A percentile compares a stretch with the other conserved stretches of the same genome.
Conservation (phyloP, 345 rosid species). For the Citrus hindsii region DNA sequence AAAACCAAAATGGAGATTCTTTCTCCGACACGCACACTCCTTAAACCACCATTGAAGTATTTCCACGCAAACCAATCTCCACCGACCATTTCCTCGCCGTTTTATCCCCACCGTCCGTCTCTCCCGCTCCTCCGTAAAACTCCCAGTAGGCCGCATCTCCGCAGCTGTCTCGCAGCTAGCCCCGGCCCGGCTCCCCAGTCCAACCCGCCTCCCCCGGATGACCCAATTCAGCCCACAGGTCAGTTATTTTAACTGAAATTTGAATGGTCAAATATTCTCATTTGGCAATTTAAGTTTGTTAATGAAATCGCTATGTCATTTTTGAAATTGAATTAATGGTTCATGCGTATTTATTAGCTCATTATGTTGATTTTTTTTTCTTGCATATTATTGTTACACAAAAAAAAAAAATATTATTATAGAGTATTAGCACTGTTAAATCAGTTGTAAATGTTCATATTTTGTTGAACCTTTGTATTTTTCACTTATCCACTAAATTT, state of each 20-base stretch:
- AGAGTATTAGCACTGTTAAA: background rate
- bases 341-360: background rate
- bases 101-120: conserved; percentile 20
- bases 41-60: background rate
- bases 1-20: conserved; percentile 18
- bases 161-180: conserved; percentile 28
- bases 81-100: conserved; percentile 12
- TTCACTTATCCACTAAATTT: background rate
- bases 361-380: background rate
- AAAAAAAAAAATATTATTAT: background rate
- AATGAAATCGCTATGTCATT: background rate
- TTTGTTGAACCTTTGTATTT: background rate
- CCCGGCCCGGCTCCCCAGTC: conserved; percentile 31
- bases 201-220: conserved; percentile 45
- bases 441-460: too few species aligned
- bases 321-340: background rate
- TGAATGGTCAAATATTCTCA: background rate
- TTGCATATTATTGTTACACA: background rate
- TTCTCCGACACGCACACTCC: conserved; percentile 7
- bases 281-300: background rate
- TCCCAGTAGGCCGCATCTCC: conserved; percentile 7
- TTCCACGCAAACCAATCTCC: conserved; percentile 2
- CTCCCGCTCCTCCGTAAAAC: background rate
- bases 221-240: conserved; percentile 40
- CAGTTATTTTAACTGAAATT: background rate